Conservation (phyloP, 192 early-diverging fungal genomes). For the Gonapodya prolifera region DNA sequence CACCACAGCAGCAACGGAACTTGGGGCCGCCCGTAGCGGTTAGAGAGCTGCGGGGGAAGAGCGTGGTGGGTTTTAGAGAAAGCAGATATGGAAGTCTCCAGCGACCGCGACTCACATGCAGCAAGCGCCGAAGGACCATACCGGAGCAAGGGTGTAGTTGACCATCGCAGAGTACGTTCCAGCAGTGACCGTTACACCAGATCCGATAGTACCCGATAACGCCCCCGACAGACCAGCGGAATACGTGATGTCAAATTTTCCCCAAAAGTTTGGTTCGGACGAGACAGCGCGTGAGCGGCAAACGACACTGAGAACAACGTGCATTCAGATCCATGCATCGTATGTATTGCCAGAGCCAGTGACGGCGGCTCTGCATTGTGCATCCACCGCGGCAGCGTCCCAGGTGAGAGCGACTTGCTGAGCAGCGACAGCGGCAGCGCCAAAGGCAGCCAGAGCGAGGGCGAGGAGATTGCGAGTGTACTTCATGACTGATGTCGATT, state of each 20-base stretch:
- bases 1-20: background rate
- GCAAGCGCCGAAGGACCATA: background rate
- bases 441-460: background rate
- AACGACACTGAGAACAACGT: background rate
- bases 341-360: background rate
- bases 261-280: background rate
- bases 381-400: background rate
- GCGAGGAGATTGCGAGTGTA: background rate
- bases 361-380: background rate
- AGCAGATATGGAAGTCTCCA: background rate
- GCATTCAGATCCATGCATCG: background rate
- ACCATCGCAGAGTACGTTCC: background rate
- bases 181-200: background rate
- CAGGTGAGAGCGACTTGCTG: background rate
- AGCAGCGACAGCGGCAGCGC: background rate
- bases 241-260: background rate
- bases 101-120: background rate
- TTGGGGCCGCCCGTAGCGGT: background rate
- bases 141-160: background rate
- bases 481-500: background rate
- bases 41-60: background rate
- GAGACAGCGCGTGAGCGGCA: background rate
- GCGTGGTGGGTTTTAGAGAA: background rate
- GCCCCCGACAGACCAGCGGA: background rate
- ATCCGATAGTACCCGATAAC: background rate